Evolutionary conservation across 208 protist species (phyloP).

Genomic region (Acanthamoeba divionensis): DNA sequence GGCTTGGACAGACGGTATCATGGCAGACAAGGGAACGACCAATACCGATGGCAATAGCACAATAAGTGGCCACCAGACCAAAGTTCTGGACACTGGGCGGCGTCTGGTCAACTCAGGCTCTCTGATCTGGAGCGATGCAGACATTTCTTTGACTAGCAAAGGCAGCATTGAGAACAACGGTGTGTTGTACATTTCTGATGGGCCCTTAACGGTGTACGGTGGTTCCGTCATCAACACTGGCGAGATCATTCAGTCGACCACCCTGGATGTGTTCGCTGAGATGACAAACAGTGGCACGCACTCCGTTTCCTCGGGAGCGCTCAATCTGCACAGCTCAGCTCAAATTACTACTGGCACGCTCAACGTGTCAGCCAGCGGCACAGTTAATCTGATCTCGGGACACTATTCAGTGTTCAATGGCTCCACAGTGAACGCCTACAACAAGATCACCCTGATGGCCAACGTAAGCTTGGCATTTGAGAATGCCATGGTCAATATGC

Average conservation of each 20-base stretch:
- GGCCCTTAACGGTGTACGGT: not conserved
- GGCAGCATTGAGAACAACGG: slow-evolving; percentile 2
- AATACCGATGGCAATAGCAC: not conserved
- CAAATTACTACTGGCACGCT: slow-evolving; percentile 11
- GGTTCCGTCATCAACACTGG: not conserved
- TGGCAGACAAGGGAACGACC: no score
- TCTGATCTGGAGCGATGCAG: not conserved
- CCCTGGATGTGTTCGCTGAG: not conserved
- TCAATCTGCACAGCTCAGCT: not conserved
- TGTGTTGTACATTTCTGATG: not conserved
- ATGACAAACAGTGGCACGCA: not conserved
- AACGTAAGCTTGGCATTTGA: no score
- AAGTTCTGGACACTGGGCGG: not conserved
- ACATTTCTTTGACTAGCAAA: not conserved
- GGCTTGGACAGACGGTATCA: not conserved
- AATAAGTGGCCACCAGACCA: not conserved
- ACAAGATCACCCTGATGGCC: slow-evolving; percentile 52
- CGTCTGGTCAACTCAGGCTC: slow-evolving; percentile 14
- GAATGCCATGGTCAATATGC: no score
- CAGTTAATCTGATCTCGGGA: no score
- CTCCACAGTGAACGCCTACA: slow-evolving; percentile 10
- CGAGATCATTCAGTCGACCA: no score
- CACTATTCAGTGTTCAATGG: no score
- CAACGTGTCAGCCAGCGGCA: no score
- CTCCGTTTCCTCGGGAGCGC: not conserved